Percentiles rank a stretch among this genome's conserved stretches.
Evolutionary conservation across 805 yeast species (phyloP).

Genomic region (Candida ipomoeae): DNA sequence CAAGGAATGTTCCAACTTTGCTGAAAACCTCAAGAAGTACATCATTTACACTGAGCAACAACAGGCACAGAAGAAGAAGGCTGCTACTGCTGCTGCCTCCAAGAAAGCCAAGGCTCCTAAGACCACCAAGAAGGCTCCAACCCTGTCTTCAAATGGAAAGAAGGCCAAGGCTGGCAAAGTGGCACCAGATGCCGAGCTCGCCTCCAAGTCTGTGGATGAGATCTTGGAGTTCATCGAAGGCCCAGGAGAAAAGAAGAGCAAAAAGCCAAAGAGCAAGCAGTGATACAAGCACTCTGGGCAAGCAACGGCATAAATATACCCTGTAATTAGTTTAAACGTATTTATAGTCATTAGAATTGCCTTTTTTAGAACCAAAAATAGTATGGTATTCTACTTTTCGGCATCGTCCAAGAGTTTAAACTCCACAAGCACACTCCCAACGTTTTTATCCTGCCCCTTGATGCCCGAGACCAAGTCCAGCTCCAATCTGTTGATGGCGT

Average conservation of each 20-base stretch:
- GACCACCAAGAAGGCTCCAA: slow-evolving; percentile 13
- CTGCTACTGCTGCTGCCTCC: slow-evolving; percentile 7
- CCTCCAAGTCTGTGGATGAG: slow-evolving; percentile 66
- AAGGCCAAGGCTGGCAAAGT: slow-evolving; percentile 12
- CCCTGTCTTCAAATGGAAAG: slow-evolving; percentile 11
- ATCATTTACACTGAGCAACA: slow-evolving; percentile 43
- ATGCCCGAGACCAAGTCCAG: slow-evolving; percentile 13
- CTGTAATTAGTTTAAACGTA: slow-evolving; percentile 3
- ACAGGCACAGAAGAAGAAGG: slow-evolving; percentile 29
- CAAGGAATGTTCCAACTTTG: slow-evolving; percentile 64
- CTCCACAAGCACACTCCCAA: slow-evolving; percentile 18
- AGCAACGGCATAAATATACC: neutral
- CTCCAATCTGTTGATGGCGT: slow-evolving; percentile 10
- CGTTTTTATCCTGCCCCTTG: slow-evolving; percentile 11
- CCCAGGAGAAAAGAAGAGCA: slow-evolving; percentile 10
- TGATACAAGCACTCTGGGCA: neutral
- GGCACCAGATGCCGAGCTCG: slow-evolving; percentile 49
- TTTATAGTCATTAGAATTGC: neutral
- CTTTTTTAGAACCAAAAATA: too few species aligned
- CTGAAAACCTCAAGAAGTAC: slow-evolving; percentile 49
- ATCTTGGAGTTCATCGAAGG: slow-evolving; percentile 67
- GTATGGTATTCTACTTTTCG: neutral
- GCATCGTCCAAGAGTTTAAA: slow-evolving; percentile 3
- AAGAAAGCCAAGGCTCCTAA: slow-evolving; percentile 19
- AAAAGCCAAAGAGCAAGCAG: slow-evolving; percentile 10